A percentile compares a stretch with the other conserved stretches of the same genome.
Evolutionary conservation across 2,329 filamentous ascomycete genomes (phyloP).

Genomic region (Botrytis hyacinthi): DNA sequence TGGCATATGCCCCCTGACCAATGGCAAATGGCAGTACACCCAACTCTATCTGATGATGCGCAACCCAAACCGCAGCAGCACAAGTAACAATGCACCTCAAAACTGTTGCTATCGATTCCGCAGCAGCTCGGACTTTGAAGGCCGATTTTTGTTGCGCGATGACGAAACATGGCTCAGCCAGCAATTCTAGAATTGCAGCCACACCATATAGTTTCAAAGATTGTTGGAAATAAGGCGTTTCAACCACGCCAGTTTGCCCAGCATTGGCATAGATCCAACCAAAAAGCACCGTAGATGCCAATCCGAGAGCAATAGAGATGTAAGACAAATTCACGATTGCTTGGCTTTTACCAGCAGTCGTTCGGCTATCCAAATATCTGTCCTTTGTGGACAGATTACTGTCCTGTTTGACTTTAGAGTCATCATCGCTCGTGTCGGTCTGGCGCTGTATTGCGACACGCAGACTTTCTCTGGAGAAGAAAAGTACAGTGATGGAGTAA

Average conservation of each 20-base stretch:
- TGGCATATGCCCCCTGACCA: slow-evolving; percentile 77
- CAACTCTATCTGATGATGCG: slow-evolving; percentile 50
- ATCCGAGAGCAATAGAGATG: slow-evolving; percentile 68
- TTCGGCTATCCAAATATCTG: slow-evolving; percentile 21
- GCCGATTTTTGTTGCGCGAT: slow-evolving; percentile 78
- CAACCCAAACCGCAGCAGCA: slow-evolving; percentile 63
- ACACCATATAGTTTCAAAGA: slow-evolving; percentile 55
- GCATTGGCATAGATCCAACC: slow-evolving; percentile 63
- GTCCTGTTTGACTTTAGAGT: slow-evolving; percentile 9
- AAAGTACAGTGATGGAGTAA: slow-evolving; percentile 88
- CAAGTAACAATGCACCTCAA: slow-evolving; percentile 75
- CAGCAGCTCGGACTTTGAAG: slow-evolving; percentile 75
- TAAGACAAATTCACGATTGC: slow-evolving; percentile 87
- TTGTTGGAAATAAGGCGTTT: slow-evolving; percentile 60
- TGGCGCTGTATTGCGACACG: slow-evolving; percentile 89
- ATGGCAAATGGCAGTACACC: slow-evolving; percentile 87
- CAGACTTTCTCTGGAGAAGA: slow-evolving; percentile 88
- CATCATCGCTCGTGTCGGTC: slow-evolving; percentile 37
- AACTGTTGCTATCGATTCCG: slow-evolving; percentile 81
- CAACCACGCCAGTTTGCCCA: slow-evolving; percentile 47
- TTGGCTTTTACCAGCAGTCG: slow-evolving; percentile 53
- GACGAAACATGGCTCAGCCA: slow-evolving; percentile 86
- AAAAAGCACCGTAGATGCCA: slow-evolving; percentile 61
- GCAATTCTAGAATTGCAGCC: slow-evolving; percentile 68
- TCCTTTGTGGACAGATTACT: background rate